Evolutionary conservation across 768 basidiomycete genomes (phyloP), one percentile per base, ranked within the genome.

Genomic region (Kwoniella europaea): DNA sequence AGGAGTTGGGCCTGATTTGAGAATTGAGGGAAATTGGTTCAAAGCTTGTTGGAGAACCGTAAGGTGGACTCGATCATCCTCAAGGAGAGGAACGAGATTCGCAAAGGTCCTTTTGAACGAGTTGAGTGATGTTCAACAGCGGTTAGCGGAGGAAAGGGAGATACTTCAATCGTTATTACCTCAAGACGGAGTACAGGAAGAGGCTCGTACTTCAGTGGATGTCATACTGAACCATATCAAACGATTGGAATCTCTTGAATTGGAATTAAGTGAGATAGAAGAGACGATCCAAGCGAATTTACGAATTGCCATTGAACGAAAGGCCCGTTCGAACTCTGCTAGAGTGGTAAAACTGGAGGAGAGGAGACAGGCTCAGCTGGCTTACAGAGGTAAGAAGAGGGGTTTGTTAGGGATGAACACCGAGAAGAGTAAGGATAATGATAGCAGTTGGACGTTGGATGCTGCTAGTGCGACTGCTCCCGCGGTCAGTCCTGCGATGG

Each of bases 11-110:
- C 64, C 69, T n/a, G 20, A 15, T 9, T 43, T 71, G 42, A 61
- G 64, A n/a, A 52, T 57, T 3, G 69, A 66, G 41, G 57, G 35
- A 10, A 71, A 65, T 41, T 71, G 64, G 69, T 71, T 71, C 41
- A 50, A 20, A 42, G 53, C 69, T 2, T 57, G 60, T 3, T 70
- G 68, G 68, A 64, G 68, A 16, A 70, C 68, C 9, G 55, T 70
- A 1, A 54, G 68, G 27, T 63, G 62, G 56, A 70, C 68, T 2
- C 42, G 63, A 42, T 44, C 24, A 10, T 52, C 42, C 3, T 24
- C 41, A 7, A 43, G 62, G n/a, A 43, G 68, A 18, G 68, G 63
- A n/a, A 41, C 18, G n/a, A 50, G 20, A 9, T 62, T 10, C 22
- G 20, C 68, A 0, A 43, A 41, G 10, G 54, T 50, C 6, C 35